phyloP scores from a whole-genome alignment of 331 rosid species.

The Rosa hybrid region DNA sequence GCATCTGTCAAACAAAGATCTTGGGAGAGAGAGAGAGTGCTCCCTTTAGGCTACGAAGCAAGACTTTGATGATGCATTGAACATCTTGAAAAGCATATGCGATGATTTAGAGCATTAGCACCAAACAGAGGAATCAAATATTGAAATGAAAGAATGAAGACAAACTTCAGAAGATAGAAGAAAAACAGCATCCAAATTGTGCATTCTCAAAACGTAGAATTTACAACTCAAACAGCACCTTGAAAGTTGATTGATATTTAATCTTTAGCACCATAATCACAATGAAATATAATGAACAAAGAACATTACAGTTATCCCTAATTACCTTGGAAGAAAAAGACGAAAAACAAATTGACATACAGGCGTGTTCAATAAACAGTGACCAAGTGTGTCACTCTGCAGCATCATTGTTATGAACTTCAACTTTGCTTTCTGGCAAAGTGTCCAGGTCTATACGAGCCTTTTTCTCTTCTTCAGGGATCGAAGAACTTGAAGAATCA shows the following conservation, averaged over 20 bases:
- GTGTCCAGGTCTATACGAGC: conserved; percentile 59
- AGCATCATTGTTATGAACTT: conserved; percentile 46
- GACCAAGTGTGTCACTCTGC: conserved; percentile 46
- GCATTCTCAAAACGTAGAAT: neutral
- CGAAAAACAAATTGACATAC: neutral
- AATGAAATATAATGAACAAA: conserved; percentile 5
- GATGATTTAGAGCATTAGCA: neutral
- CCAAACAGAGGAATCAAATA: neutral
- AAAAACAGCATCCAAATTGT: neutral
- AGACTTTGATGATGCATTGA: neutral
- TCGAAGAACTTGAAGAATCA: conserved; percentile 38
- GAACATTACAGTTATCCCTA: neutral
- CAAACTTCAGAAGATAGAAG: neutral
- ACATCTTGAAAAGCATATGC: neutral
- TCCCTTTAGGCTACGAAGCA: neutral
- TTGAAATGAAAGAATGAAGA: neutral
- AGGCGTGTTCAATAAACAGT: conserved; percentile 11
- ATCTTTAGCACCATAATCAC: neutral
- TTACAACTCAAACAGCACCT: conserved; percentile 8
- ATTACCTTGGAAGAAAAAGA: neutral
- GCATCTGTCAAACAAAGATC: neutral
- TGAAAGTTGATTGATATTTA: neutral
- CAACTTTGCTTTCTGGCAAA: conserved; percentile 55
- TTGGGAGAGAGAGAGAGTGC: neutral
- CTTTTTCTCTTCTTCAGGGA: conserved; percentile 46